These are phyloP conservation scores for Pichia cactophila DNA, from an alignment of 1,139 yeast genomes.

Conservation along the genomic window DNA sequence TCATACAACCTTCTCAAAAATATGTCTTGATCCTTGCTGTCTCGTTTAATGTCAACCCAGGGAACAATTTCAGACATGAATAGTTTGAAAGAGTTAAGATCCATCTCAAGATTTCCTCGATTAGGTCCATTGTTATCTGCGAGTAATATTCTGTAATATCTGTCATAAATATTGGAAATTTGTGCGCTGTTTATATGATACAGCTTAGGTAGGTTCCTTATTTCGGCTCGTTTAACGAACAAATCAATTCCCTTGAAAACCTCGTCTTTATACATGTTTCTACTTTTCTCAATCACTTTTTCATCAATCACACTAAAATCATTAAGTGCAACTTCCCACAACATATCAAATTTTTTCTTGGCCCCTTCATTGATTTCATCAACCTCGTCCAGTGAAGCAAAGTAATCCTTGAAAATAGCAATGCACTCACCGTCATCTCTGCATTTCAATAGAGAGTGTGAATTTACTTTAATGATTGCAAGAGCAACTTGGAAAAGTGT, in stretches of 20 bases:
- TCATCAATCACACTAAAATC: slow-evolving; percentile 82
- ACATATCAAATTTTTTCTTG: slow-evolving; percentile 81
- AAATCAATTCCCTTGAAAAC: slow-evolving; percentile 81
- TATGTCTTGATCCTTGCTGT: slow-evolving; percentile 28
- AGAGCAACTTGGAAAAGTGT: slow-evolving; percentile 89
- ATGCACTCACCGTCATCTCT: slow-evolving; percentile 93
- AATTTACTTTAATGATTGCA: slow-evolving; percentile 79
- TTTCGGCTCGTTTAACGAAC: slow-evolving; percentile 86
- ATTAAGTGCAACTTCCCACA: slow-evolving; percentile 84
- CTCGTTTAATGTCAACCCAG: slow-evolving; percentile 48
- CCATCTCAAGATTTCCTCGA: slow-evolving; percentile 49
- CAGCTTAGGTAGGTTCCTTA: slow-evolving; percentile 75
- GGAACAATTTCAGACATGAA: slow-evolving; percentile 79
- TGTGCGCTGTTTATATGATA: slow-evolving; percentile 51
- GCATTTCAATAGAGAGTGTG: slow-evolving; percentile 69
- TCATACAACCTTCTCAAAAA: slow-evolving; percentile 59
- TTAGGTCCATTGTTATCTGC: slow-evolving; percentile 59
- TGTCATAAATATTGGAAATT: slow-evolving; percentile 69
- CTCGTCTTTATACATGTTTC: slow-evolving; percentile 65
- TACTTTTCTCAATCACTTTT: slow-evolving; percentile 57
- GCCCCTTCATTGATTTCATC: slow-evolving; percentile 55
- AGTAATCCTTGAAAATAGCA: slow-evolving; percentile 74
- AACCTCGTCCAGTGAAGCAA: slow-evolving; percentile 68
- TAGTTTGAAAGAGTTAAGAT: slow-evolving; percentile 57
- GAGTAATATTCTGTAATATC: slow-evolving; percentile 65